These are phyloP conservation scores for Anaeromyces robustus DNA, from an alignment of 192 early-diverging fungal species.

Conservation along the genomic window DNA sequence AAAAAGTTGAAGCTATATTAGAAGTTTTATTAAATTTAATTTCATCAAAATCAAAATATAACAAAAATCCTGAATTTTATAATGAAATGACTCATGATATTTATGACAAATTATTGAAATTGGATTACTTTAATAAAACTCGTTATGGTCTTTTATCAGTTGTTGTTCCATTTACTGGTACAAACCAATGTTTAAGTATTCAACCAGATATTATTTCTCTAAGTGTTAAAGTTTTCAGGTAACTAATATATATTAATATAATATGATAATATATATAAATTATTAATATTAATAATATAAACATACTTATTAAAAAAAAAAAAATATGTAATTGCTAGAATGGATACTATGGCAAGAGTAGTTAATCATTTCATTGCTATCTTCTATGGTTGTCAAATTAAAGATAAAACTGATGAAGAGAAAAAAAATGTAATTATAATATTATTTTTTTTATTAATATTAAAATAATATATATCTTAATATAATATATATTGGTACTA, in stretches of 20 bases:
- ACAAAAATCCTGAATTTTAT: background rate
- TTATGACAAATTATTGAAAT: background rate
- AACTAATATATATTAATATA: background rate
- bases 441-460: too few relatives aligned
- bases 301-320: too few relatives aligned
- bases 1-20: background rate
- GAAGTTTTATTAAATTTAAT: background rate
- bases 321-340: background rate
- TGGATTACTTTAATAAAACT: background rate
- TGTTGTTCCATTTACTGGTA: background rate
- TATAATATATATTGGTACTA: too few relatives aligned
- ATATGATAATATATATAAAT: too few relatives aligned
- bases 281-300: too few relatives aligned
- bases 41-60: background rate
- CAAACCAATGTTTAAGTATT: background rate
- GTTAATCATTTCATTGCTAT: background rate
- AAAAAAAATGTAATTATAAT: background rate
- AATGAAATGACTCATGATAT: background rate
- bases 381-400: background rate
- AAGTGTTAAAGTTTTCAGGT: background rate
- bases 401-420: background rate
- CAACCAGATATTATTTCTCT: background rate
- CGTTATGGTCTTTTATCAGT: background rate
- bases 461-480: too few relatives aligned
- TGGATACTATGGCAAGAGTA: background rate